Base-by-base conservation (phyloP, 2,329 filamentous ascomycete genomes). In the Penicillium sp. region DNA sequence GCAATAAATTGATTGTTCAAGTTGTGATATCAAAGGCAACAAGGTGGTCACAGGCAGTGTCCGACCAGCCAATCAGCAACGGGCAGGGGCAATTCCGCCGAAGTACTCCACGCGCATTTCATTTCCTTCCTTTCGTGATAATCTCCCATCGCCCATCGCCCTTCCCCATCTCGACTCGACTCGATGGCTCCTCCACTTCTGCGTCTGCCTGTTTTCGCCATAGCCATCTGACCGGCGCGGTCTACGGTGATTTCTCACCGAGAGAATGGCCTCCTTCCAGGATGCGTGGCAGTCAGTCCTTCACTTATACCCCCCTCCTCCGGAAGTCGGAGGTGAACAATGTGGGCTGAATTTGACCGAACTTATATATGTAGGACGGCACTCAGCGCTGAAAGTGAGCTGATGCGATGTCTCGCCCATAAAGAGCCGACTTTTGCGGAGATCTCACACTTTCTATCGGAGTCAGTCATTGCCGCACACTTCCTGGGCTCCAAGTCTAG, bases 151-250 rank as follows among this genome's bases (percentile, higher is more conserved):
- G n/a, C 49, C 52, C 58, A 36, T 18, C 45, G 6, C 48, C 48
- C 52, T 55, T 39, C 52, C 39, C 43, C 46, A 60, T 52, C 39
- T 47, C 47, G 63, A 68, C 72, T 76, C 42, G 42, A 19, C 28
- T 26, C 13, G 74, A 83, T 85, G 82, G 82, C 83, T 82, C 74
- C 77, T 77, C 75, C 73, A 76, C 75, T 75, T 71, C 71, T 74
- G 70, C 68, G 70, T 73, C 72, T 70, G 71, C 72, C 73, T 74
- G 68, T 77, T 69, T 75, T 76, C 68, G 78, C 77, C 71, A 81
- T 81, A 75, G 77, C 77, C 71, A 82, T 83, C 75, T 86, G 83
- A 84, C 81, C 77, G 68, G 77, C 72, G 72, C 75, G 71, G 74
- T 75, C 72, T 77, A 79, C 79, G 78, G 78, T 79, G 76, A 65